A percentile compares a stretch with the other conserved stretches of the same genome.
These are phyloP conservation scores for Cyclostephanos tholiformis DNA, from an alignment of 108 stramenopile genomes.

Conservation along the genomic window DNA sequence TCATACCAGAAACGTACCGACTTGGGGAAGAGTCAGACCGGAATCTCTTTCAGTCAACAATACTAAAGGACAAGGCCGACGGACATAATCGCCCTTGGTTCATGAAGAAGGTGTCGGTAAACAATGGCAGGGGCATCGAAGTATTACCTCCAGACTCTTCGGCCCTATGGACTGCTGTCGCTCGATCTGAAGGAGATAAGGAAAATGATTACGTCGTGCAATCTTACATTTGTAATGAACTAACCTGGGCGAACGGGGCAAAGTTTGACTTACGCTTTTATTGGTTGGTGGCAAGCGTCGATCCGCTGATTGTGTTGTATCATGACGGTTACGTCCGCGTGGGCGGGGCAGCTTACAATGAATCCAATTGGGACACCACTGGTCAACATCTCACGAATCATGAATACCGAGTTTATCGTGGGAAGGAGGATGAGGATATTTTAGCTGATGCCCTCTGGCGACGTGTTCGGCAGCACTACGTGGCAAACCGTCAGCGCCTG, in stretches of 20 bases:
- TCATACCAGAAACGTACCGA: background rate
- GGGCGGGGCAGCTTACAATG: slow-evolving; percentile 25
- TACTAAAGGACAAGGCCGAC: background rate
- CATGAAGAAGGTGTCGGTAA: background rate
- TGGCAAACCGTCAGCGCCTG: slow-evolving; percentile 9
- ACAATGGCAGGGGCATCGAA: slow-evolving; percentile 37
- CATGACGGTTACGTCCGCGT: slow-evolving; percentile 46
- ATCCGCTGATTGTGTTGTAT: slow-evolving; percentile 40
- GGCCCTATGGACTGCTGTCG: background rate
- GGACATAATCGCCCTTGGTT: too few species aligned
- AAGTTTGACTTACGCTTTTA: slow-evolving; percentile 44
- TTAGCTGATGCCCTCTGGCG: background rate
- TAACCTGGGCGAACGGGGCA: slow-evolving; percentile 8
- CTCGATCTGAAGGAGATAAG: slow-evolving; percentile 4
- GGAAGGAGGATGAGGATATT: slow-evolving; percentile 9
- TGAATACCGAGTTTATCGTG: background rate
- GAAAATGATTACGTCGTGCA: slow-evolving; percentile 27
- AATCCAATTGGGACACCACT: slow-evolving; percentile 17
- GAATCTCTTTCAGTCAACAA: background rate
- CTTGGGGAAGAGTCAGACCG: background rate
- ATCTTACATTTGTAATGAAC: slow-evolving; percentile 45
- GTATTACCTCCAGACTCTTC: background rate
- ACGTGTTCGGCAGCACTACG: background rate
- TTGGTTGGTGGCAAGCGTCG: slow-evolving; percentile 32
- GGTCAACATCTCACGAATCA: slow-evolving; percentile 29